Base-by-base conservation (phyloP, 1,284 basidiomycete species). In the Inonotus hispidus region DNA sequence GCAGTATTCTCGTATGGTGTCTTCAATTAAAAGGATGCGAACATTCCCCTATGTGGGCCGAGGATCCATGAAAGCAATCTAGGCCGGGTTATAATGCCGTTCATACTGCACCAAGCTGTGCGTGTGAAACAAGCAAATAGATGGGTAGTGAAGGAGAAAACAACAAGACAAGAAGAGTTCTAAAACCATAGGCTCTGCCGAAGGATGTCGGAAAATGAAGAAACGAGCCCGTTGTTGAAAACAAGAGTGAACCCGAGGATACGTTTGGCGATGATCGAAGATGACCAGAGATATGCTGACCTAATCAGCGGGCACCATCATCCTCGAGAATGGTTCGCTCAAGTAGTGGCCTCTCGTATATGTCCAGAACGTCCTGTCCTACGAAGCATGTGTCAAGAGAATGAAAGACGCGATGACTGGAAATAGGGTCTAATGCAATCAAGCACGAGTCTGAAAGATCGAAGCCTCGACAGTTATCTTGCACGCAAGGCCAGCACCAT, bases 211-310 rank as follows among this genome's bases (percentile, higher is more conserved):
- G 41, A 43, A 10, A 10, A 10, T n/a, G 41, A 43, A 43, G 46
- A 27, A 10, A 49, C 13, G 8, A 13, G 19, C n/a, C 13, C 23
- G 21, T 25, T 21, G 46, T 25, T 11, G 25, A 49, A 10, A 7
- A 25, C 3, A 49, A 7, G 25, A 38, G 38, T 21, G 53, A 27
- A 43, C 11, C 23, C 3, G n/a, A 43, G 7, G 4, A 27, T 35
- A 8, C 4, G 10, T 23, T 11, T 25, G 25, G 14, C 19, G 25
- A 19, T 38, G 56, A 38, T 45, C 56, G 56, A 58, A n/a, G 56
- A 58, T 58, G 46, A 21, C 46, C 43, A 45, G 29, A 25, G 29
- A 8, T 6, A 27, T 2, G 56, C 56, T 58, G 56, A 58, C 46
- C 37, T 58, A 58, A 58, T 21, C 32, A 35, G 0, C 1, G 16